Base-by-base conservation (phyloP, 2,329 filamentous ascomycete species). In the Didymosphaeria variabile region DNA sequence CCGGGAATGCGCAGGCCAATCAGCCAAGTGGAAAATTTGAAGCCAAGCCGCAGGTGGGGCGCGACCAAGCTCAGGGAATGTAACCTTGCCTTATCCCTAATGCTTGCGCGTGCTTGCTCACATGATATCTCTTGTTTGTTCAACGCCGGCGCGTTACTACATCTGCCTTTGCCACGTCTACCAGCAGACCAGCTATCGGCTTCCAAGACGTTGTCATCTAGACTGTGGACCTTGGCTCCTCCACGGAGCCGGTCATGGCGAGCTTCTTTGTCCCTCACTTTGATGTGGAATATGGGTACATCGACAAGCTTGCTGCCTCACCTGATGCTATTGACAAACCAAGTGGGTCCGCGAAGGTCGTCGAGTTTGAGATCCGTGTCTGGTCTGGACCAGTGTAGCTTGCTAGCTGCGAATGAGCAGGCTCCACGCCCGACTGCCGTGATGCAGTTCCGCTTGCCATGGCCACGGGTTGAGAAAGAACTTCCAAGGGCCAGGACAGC, bases 401-500 rank as follows among this genome's bases (percentile, higher is more conserved):
- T 7, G 49, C 17, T 38, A 51, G 31, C 10, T 51, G 32, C 19
- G 26, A n/a, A 17, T 29, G 34, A 40, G 17, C 13, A 42, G 50
- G 32, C 9, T 42, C 19, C 40, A 7, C 7, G 6, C n/a, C 40
- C 19, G 17, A 10, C 34, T 53, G 50, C 50, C 50, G 19, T 42
- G 36, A 3, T 53, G 12, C 51, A 2, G 15, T 23, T 12, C 26
- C 52, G n/a, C 2, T 32, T 38, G 52, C 26, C 15, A 26, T 19
- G n/a, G n/a, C n/a, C n/a, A n/a, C n/a, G 26, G 31, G 23, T 45
- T 15, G 23, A 55, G 38, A 26, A 8, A 57, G 26, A 5, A 49
- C n/a, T 36, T 60, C 21, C 23, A 61, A 34, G 4, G 61, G 56
- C 58, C 58, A 62, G 9, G 23, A 51, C 8, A 67, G 47, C 5